A percentile compares a stretch with the other conserved stretches of the same genome.
Conservation (phyloP, 345 rosid genomes). For the Lagerstroemia speciosa region DNA sequence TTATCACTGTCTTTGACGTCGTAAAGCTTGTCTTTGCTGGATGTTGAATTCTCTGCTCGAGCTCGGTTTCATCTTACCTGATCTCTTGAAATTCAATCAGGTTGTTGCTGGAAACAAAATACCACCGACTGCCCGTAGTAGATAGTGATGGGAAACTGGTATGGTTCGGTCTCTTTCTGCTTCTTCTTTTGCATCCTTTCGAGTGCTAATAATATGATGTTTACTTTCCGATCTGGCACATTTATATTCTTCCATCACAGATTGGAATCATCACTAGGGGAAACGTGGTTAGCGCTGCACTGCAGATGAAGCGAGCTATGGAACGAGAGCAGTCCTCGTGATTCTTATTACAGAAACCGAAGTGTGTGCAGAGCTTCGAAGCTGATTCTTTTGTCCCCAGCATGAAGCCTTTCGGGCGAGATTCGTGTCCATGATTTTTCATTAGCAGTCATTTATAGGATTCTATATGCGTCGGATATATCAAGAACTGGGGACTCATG, state of each 20-base stretch:
- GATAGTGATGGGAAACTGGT: slow-evolving; percentile 69
- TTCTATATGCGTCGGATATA: not conserved
- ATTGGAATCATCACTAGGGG: slow-evolving; percentile 79
- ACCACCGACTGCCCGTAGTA: slow-evolving; percentile 79
- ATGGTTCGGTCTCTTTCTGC: slow-evolving; percentile 9
- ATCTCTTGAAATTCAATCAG: slow-evolving; percentile 21
- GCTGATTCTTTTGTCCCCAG: not conserved
- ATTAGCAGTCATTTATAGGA: not conserved
- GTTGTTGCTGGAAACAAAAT: slow-evolving; percentile 86
- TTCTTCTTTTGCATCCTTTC: not conserved
- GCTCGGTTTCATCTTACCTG: not conserved
- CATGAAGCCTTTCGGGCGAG: not conserved
- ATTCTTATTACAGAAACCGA: not conserved
- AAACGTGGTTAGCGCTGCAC: slow-evolving; percentile 61
- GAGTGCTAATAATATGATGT: not conserved
- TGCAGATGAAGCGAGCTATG: slow-evolving; percentile 44
- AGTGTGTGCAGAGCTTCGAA: not conserved
- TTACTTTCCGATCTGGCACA: not conserved
- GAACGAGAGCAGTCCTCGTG: slow-evolving; percentile 8
- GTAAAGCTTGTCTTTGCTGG: not conserved
- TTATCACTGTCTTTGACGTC: not conserved
- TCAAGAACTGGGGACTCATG: not conserved
- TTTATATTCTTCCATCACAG: slow-evolving; percentile 22
- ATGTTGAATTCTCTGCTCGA: not conserved
- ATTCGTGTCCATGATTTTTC: not conserved